Conservation (phyloP, 2,329 filamentous ascomycete genomes). For the Ophiostoma sp. region DNA sequence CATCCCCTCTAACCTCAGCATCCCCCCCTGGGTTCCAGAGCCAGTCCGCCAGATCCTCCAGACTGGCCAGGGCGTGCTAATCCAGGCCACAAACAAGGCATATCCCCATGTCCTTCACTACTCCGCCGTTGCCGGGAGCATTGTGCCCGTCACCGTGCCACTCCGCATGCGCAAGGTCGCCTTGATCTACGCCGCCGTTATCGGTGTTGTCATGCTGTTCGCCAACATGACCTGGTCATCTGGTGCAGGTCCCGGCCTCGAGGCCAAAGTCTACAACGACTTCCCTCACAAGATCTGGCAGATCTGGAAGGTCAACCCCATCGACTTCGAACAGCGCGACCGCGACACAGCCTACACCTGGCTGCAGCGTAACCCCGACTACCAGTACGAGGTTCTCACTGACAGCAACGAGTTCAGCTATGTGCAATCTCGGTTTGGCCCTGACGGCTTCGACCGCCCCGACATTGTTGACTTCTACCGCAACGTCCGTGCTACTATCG, state of each 20-base stretch:
- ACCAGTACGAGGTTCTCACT: slow-evolving; percentile 64
- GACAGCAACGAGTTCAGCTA: slow-evolving; percentile 63
- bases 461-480: slow-evolving; percentile 60
- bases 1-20: slow-evolving; percentile 13
- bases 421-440: slow-evolving; percentile 63
- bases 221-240: slow-evolving; percentile 21
- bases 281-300: slow-evolving; percentile 72
- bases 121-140: background rate
- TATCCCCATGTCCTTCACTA: slow-evolving; percentile 14
- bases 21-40: slow-evolving; percentile 20
- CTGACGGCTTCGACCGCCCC: slow-evolving; percentile 58
- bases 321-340: slow-evolving; percentile 61
- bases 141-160: slow-evolving; percentile 20
- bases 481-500: slow-evolving; percentile 57
- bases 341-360: slow-evolving; percentile 57
- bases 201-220: slow-evolving; percentile 19
- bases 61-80: slow-evolving; percentile 8
- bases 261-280: slow-evolving; percentile 25
- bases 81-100: background rate
- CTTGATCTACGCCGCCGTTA: slow-evolving; percentile 24
- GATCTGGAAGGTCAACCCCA: slow-evolving; percentile 66
- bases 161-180: slow-evolving; percentile 24
- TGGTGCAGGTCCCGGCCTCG: background rate
- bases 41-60: slow-evolving; percentile 4
- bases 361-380: slow-evolving; percentile 59